phyloP scores from a whole-genome alignment of 306 rosid genomes.

The Astragalus glycyphyllos region DNA sequence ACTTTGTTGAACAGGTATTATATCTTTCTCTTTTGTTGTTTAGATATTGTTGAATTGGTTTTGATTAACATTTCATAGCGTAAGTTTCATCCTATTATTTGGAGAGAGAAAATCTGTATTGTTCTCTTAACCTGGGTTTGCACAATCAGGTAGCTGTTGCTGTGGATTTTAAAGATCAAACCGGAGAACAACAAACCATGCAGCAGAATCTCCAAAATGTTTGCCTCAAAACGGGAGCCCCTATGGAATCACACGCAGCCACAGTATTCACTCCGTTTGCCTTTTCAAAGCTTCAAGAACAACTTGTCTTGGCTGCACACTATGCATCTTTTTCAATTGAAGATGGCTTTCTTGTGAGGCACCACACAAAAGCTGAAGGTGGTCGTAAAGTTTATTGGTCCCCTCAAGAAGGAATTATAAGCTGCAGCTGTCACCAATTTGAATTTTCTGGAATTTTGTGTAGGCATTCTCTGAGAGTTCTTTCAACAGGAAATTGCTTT shows the following conservation, averaged over 20 bases:
- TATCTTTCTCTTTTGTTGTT: no score
- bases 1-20: constrained; percentile 72
- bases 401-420: constrained; percentile 83
- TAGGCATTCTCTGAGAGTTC: constrained; percentile 89
- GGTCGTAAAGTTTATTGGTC: constrained; percentile 86
- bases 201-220: constrained; percentile 98
- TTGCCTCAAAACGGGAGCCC: constrained; percentile 96
- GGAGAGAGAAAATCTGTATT: constrained; percentile 12
- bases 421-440: constrained; percentile 94
- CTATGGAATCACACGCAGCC: constrained; percentile 98
- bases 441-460: constrained; percentile 96
- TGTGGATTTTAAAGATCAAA: constrained; percentile 95
- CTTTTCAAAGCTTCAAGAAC: constrained; percentile 94
- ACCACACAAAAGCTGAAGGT: constrained; percentile 90
- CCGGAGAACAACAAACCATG: constrained; percentile 98
- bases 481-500: constrained; percentile 93
- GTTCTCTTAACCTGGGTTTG: constrained; percentile 40
- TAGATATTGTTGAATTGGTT: neutral
- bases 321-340: constrained; percentile 89
- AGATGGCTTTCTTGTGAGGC: constrained; percentile 92
- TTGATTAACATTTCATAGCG: constrained; percentile 11
- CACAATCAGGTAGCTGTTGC: constrained; percentile 84
- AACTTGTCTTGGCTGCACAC: constrained; percentile 96
- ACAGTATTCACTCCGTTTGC: constrained; percentile 86
- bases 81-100: constrained; percentile 26